phyloP scores from a whole-genome alignment of 2,329 filamentous ascomycete species.

The Exserohilum rostratum region DNA sequence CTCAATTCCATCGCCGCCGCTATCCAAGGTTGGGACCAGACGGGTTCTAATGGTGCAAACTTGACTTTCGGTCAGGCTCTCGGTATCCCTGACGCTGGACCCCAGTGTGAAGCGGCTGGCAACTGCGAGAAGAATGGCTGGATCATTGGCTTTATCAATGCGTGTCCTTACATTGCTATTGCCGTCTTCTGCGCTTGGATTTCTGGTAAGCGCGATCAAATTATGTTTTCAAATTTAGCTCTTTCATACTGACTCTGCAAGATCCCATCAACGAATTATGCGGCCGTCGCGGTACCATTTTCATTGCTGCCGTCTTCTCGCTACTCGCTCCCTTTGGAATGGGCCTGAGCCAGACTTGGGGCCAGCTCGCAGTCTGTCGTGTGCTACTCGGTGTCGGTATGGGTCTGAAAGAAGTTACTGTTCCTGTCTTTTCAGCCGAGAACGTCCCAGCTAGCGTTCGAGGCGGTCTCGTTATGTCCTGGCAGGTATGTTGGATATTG shows the following conservation, averaged over 20 bases:
- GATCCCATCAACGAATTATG: constrained; percentile 40
- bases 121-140: constrained; percentile 41
- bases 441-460: constrained; percentile 56
- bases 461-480: constrained; percentile 56
- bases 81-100: constrained; percentile 36
- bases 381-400: constrained; percentile 50
- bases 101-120: constrained; percentile 27
- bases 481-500: constrained; percentile 39
- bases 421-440: constrained; percentile 56
- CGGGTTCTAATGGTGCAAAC: constrained; percentile 58
- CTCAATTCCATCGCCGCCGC: constrained; percentile 72
- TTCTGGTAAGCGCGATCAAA: constrained; percentile 7
- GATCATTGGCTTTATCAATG: constrained; percentile 44
- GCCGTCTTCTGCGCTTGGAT: constrained; percentile 35
- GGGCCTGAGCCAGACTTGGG: constrained; percentile 47
- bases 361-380: constrained; percentile 49
- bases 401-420: constrained; percentile 54
- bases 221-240: neutral
- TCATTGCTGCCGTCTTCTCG: constrained; percentile 43
- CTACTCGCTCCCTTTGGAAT: constrained; percentile 46
- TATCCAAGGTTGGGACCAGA: constrained; percentile 72
- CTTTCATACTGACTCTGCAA: neutral
- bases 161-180: constrained; percentile 41
- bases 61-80: constrained; percentile 60
- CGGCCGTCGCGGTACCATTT: constrained; percentile 43